These are phyloP conservation scores for Aspergillus niger DNA, from an alignment of 2,329 filamentous ascomycete species.

Conservation along the genomic window DNA sequence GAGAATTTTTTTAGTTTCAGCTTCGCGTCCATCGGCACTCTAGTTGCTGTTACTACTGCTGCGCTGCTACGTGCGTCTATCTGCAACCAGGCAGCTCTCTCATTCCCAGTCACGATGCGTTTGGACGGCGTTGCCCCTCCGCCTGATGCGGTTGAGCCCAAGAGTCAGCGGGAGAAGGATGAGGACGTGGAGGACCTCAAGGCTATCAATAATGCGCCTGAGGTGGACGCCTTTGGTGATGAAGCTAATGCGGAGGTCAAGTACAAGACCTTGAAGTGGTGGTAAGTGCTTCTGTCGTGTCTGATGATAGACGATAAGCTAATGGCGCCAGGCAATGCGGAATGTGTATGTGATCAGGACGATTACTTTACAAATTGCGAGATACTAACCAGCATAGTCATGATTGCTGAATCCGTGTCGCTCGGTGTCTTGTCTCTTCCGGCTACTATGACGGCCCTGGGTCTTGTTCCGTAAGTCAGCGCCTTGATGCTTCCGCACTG, in stretches of 20 bases:
- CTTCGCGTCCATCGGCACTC: background rate
- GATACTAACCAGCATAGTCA: conserved; percentile 36
- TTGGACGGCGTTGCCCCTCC: conserved; percentile 14
- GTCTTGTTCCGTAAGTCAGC: conserved; percentile 50
- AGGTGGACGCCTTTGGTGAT: conserved; percentile 35
- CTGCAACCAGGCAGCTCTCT: background rate
- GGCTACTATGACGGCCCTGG: conserved; percentile 52
- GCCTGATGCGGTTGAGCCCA: conserved; percentile 16
- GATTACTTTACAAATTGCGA: background rate
- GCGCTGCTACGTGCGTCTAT: background rate
- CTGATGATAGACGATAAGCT: conserved; percentile 22
- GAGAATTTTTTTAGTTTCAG: background rate
- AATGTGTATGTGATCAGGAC: conserved; percentile 31
- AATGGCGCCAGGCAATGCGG: conserved; percentile 43
- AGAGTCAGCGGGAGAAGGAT: conserved; percentile 12
- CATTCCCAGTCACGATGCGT: background rate
- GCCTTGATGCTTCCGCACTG: background rate
- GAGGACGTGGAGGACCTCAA: conserved; percentile 18
- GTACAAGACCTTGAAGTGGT: conserved; percentile 52
- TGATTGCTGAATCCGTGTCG: conserved; percentile 60
- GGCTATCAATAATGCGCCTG: conserved; percentile 10
- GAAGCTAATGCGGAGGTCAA: conserved; percentile 44
- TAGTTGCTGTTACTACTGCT: background rate
- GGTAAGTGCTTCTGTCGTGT: conserved; percentile 14
- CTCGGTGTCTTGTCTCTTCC: conserved; percentile 60